These are phyloP conservation scores for bread wheat (Triticum aestivum) DNA, from an alignment of 176 grass and related monocot genomes.

Conservation along the genomic window IWGSC_CS_RefSeq_v2.1 NC_057796.1:207190693-207191192, in stretches of 20 bases:
- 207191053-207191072: slow-evolving; percentile 85
- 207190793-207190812: slow-evolving; percentile 87
- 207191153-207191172: slow-evolving; percentile 77
- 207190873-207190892: slow-evolving; percentile 94
- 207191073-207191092: slow-evolving; percentile 92
- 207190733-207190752: slow-evolving; percentile 74
- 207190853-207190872: slow-evolving; percentile 79
- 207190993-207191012: slow-evolving; percentile 87
- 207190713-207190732: slow-evolving; percentile 87
- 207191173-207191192: slow-evolving; percentile 76
- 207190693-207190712: slow-evolving; percentile 94
- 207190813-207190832: slow-evolving; percentile 97
- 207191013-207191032: slow-evolving; percentile 90
- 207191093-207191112: slow-evolving; percentile 71
- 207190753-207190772: slow-evolving; percentile 93
- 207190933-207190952: slow-evolving; percentile 92
- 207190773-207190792: slow-evolving; percentile 86
- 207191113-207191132: slow-evolving; percentile 80
- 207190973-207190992: slow-evolving; percentile 84
- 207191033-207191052: slow-evolving; percentile 77
- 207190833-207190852: slow-evolving; percentile 94
- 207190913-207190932: slow-evolving; percentile 78
- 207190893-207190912: slow-evolving; percentile 98
- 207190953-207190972: slow-evolving; percentile 82
- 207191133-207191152: slow-evolving; percentile 76